phyloP scores from a whole-genome alignment of 257 asterid species.

The Scutellaria barbata region DNA sequence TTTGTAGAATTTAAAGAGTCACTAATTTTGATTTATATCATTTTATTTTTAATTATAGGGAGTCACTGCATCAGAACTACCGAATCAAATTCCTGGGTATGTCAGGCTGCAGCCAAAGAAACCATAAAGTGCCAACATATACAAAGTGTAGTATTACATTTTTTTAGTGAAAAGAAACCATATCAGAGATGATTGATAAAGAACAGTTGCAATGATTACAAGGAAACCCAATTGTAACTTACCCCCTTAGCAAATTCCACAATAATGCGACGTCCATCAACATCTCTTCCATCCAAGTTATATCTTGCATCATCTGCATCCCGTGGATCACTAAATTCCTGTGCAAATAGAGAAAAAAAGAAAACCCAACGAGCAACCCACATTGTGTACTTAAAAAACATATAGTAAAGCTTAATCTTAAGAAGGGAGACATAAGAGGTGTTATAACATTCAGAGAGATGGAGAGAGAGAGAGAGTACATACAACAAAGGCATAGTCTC shows the following conservation, averaged over 20 bases:
- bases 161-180: neutral
- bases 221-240: conserved; percentile 35
- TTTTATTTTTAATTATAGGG: too few species aligned
- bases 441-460: neutral
- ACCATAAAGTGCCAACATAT: too few species aligned
- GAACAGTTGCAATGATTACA: neutral
- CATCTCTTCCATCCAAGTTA: conserved; percentile 82
- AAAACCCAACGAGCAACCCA: conserved; percentile 40
- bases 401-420: neutral
- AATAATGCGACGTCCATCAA: conserved; percentile 89
- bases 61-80: too few species aligned
- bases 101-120: too few species aligned
- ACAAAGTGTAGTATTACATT: too few species aligned
- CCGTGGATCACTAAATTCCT: conserved; percentile 95
- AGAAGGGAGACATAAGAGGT: neutral
- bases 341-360: conserved; percentile 33
- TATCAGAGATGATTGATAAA: neutral
- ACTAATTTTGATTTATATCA: too few species aligned
- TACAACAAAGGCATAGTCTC: conserved; percentile 98
- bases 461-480: conserved; percentile 43
- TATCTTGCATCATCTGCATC: conserved; percentile 98
- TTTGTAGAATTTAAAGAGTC: too few species aligned
- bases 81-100: too few species aligned
- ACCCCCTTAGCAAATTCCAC: conserved; percentile 98
- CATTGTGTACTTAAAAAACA: conserved; percentile 20